Evolutionary conservation across 202 grass and related monocot genomes (phyloP).

Genomic region (Alloteropsis angusta): DNA sequence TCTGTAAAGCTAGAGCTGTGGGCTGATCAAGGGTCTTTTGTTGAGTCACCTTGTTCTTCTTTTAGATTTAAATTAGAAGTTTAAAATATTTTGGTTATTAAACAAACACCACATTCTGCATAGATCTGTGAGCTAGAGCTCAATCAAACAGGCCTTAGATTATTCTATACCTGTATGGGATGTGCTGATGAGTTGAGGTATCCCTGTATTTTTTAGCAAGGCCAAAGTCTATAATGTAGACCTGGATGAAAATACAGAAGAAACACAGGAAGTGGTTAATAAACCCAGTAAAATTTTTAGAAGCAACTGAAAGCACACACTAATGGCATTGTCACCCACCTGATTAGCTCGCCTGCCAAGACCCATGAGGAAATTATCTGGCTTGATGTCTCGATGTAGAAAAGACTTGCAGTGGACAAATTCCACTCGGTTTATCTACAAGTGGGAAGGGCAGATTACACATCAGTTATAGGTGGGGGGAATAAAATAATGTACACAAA

Average conservation of each 20-base stretch:
- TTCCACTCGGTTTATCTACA: slow-evolving; percentile 86
- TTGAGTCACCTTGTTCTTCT: too few relatives aligned
- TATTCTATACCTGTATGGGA: slow-evolving; percentile 66
- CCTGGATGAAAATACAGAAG: slow-evolving; percentile 33
- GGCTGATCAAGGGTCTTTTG: too few relatives aligned
- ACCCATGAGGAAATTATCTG: slow-evolving; percentile 98
- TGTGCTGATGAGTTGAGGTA: slow-evolving; percentile 83
- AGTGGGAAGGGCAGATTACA: neutral
- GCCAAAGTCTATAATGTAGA: slow-evolving; percentile 93
- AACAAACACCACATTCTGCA: too few relatives aligned
- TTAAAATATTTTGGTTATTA: too few relatives aligned
- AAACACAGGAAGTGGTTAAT: slow-evolving; percentile 18
- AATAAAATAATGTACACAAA: neutral
- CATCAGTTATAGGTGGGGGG: neutral
- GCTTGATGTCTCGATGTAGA: slow-evolving; percentile 93
- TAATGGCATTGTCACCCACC: slow-evolving; percentile 18
- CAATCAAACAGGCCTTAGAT: too few relatives aligned
- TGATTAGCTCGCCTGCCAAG: slow-evolving; percentile 90
- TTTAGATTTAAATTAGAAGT: too few relatives aligned
- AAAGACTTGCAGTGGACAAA: slow-evolving; percentile 92
- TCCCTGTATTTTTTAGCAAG: slow-evolving; percentile 98
- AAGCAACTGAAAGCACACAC: neutral
- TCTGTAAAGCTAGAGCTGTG: too few relatives aligned
- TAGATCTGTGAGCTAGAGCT: too few relatives aligned
- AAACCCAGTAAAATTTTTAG: neutral